Evolutionary conservation across 768 basidiomycete species (phyloP).

Genomic region (Psilocybe cyanescens): DNA sequence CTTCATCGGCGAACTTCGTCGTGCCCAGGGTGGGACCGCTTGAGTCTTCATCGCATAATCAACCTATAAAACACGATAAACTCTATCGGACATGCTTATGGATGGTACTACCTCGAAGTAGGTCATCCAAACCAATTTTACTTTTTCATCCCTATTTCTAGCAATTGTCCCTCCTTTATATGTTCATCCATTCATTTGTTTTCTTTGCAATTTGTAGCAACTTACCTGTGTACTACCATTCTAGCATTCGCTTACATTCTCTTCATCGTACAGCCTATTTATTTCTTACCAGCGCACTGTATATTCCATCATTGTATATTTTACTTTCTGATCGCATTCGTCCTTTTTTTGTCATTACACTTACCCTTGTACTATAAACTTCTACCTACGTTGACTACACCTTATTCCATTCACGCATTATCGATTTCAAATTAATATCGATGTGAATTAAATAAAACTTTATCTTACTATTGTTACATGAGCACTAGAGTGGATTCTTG

Average conservation of each 20-base stretch:
- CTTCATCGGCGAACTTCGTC: slow-evolving; percentile 25
- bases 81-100: not conserved
- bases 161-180: not conserved
- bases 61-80: not conserved
- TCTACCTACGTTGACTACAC: not conserved
- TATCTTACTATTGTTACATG: not conserved
- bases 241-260: slow-evolving; percentile 5
- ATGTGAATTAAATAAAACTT: not conserved
- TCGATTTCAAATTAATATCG: slow-evolving; percentile 4
- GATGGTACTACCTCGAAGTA: not conserved
- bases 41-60: slow-evolving; percentile 1
- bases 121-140: not conserved
- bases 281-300: slow-evolving; percentile 9
- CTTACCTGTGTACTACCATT: slow-evolving; percentile 7
- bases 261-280: slow-evolving; percentile 8
- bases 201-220: slow-evolving; percentile 11
- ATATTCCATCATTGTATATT: slow-evolving; percentile 13
- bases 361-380: slow-evolving; percentile 9
- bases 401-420: slow-evolving; percentile 7
- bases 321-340: not conserved
- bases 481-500: too few relatives aligned
- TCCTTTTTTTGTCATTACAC: slow-evolving; percentile 2
- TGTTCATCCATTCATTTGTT: not conserved
- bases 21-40: slow-evolving; percentile 14
- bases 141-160: not conserved